Base-by-base conservation (phyloP, 176 grass and related monocot genomes). In the Saccharum spontaneum region DNA sequence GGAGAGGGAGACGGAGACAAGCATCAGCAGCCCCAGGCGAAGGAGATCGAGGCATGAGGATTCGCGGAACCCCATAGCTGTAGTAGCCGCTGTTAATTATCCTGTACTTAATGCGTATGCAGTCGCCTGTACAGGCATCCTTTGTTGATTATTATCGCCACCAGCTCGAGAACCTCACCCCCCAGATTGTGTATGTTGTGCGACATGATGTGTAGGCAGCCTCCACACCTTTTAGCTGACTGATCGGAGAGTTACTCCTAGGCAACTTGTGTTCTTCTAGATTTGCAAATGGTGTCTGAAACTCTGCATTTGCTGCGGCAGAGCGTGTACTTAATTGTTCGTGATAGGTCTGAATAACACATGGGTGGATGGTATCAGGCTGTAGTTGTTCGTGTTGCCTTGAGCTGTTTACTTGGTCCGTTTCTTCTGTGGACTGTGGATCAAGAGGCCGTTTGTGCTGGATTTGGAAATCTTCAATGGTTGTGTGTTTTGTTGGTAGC, bases 71-170 rank as follows among this genome's bases (percentile, higher is more conserved):
- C 76, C 69, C 49, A n/a, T 87, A 87, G 85, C 49, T 76, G 43
- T 87, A 84, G 69, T 43, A 83, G 50, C 79, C 69, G 13, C 23
- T 90, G 85, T 87, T 83, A 79, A 87, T 90, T 79, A 90, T 75
- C 67, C 28, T 74, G 68, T 83, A 68, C 68, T 68, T 69, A 50
- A 50, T 74, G 83, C 41, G 49, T 79, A 26, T 71, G 77, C 61
- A 37, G 39, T 86, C 38, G 85, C 81, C 85, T 65, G 54, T 24
- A 71, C 69, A 54, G 79, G 81, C 85, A 20, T 3, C 81, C 50
- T 50, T 49, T 84, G 76, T 91, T 87, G 69, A 80, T 90, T 80
- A 50, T 50, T 52, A 84, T 54, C 10, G 41, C 71, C 23, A 10
- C 63, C 46, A 64, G 44, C 31, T 15, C 37, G 4, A 81, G 68